These are phyloP conservation scores for Trichosporon sp. DNA, from an alignment of 1,284 basidiomycete genomes.

Conservation along the genomic window DNA sequence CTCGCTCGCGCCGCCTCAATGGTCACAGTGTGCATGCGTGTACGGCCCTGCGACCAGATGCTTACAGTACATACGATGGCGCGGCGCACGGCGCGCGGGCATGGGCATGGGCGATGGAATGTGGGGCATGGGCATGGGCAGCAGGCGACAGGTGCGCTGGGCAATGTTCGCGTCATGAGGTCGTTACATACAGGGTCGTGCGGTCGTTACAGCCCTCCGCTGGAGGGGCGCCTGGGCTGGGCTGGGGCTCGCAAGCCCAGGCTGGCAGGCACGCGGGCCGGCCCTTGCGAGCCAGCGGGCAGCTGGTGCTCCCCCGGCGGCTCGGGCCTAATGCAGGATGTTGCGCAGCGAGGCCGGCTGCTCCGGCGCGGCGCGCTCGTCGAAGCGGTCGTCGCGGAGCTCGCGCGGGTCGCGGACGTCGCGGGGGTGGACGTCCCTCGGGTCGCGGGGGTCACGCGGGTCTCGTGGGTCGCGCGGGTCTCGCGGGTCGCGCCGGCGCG, in stretches of 20 bases:
- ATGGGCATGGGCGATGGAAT: too few species aligned
- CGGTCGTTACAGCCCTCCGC: background rate
- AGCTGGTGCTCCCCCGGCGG: too few species aligned
- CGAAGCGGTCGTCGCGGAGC: background rate
- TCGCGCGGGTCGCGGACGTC: background rate
- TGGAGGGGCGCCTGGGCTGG: background rate
- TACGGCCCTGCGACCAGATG: background rate
- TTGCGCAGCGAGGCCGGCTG: background rate
- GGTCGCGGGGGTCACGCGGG: background rate
- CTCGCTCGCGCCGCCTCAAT: too few species aligned
- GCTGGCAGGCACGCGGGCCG: too few species aligned
- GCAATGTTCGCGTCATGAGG: background rate
- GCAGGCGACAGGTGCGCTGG: background rate
- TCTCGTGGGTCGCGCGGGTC: background rate
- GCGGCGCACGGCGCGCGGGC: too few species aligned
- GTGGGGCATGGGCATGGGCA: background rate
- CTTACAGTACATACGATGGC: background rate
- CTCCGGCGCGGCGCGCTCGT: background rate
- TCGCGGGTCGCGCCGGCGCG: background rate
- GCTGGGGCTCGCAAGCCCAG: background rate
- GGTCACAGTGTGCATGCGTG: background rate
- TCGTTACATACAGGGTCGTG: slow-evolving; percentile 1
- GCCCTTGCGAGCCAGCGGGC: too few species aligned
- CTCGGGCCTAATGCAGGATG: background rate
- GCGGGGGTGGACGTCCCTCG: too few species aligned